A percentile compares a stretch with the other conserved stretches of the same genome.
Conservation (phyloP, 73 alveolate species). For the Blepharisma japonicum region DNA sequence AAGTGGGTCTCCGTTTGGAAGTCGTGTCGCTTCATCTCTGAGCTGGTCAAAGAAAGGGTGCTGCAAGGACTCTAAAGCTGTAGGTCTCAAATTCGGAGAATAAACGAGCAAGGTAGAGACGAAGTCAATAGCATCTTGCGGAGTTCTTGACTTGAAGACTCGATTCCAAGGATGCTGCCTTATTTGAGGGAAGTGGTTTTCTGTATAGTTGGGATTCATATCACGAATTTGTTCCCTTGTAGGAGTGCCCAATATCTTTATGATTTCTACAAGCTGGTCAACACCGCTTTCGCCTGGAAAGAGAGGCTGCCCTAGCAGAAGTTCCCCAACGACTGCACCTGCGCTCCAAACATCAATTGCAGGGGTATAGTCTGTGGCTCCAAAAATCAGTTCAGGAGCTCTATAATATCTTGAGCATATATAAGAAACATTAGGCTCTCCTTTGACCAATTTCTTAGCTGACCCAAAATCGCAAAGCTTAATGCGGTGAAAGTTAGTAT, state of each 20-base stretch:
- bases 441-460: constrained; percentile 82
- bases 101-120: constrained; percentile 63
- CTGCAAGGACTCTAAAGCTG: constrained; percentile 61
- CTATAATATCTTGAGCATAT: constrained; percentile 85
- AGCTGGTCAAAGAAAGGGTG: constrained; percentile 85
- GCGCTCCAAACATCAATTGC: constrained; percentile 84
- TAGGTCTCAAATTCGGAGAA: constrained; percentile 68
- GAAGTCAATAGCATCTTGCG: constrained; percentile 66
- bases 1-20: constrained; percentile 58
- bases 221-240: constrained; percentile 70
- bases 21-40: constrained; percentile 59
- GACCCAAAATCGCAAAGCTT: constrained; percentile 95
- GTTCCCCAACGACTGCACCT: constrained; percentile 91
- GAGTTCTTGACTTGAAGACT: constrained; percentile 55
- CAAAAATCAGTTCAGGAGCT: constrained; percentile 96
- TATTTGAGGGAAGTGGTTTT: constrained; percentile 83
- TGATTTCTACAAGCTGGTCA: constrained; percentile 80
- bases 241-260: constrained; percentile 86
- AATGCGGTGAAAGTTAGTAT: constrained; percentile 49
- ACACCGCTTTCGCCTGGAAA: constrained; percentile 75
- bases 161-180: constrained; percentile 86
- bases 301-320: constrained; percentile 73
- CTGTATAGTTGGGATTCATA: constrained; percentile 83
- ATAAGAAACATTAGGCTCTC: constrained; percentile 94
- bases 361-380: constrained; percentile 86